Evolutionary conservation across 139 green algal species (phyloP).

Genomic region (Tetradesmus lagerheimii): DNA sequence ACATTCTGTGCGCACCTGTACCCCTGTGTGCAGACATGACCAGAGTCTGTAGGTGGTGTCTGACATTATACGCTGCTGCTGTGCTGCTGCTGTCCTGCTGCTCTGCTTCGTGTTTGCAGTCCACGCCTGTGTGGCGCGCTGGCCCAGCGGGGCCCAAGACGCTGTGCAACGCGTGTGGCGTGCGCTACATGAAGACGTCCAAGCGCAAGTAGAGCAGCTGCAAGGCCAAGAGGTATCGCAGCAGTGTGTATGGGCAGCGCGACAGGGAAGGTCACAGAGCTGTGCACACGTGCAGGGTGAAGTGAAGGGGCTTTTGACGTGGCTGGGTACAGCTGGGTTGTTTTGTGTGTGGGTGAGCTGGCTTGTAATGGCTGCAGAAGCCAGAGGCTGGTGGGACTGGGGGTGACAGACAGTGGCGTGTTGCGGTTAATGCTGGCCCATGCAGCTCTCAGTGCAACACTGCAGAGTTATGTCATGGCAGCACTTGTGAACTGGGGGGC

Average conservation of each 20-base stretch:
- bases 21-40: too few species aligned
- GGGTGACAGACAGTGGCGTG: background rate
- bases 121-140: conserved; percentile 80
- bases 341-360: background rate
- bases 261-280: background rate
- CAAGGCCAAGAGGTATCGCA: background rate
- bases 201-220: conserved; percentile 53
- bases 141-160: conserved; percentile 87
- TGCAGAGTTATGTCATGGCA: background rate
- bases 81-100: background rate
- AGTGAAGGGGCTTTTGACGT: background rate
- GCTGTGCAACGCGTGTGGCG: conserved; percentile 88
- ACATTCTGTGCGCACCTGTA: too few species aligned
- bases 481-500: background rate
- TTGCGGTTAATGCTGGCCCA: background rate
- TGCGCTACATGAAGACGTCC: conserved; percentile 75
- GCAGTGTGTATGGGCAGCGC: background rate
- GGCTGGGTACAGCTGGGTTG: background rate
- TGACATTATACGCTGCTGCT: background rate
- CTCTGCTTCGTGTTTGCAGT: conserved; percentile 30
- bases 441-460: background rate
- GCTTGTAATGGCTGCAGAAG: background rate
- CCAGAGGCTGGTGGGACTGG: background rate
- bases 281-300: conserved; percentile 63
- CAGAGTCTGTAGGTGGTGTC: too few species aligned